Percentiles rank a stretch among this genome's conserved stretches.
Conservation (phyloP, 768 basidiomycete genomes). For the Zangia roseola region DNA sequence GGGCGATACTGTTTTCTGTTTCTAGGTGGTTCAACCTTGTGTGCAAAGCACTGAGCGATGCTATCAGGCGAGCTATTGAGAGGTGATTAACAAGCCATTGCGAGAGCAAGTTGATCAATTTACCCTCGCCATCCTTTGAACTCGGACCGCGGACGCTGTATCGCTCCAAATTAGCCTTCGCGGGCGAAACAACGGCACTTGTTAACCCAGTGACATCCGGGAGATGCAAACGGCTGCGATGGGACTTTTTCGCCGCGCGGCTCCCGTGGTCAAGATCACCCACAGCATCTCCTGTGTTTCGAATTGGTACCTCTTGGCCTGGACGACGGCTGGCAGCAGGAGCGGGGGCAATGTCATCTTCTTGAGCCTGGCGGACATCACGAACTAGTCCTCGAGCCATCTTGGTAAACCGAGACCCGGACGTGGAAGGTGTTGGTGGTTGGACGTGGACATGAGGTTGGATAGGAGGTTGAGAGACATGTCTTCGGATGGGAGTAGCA, state of each 20-base stretch:
- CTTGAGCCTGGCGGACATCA: slow-evolving; percentile 50
- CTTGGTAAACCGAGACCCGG: slow-evolving; percentile 57
- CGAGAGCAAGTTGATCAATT: slow-evolving; percentile 7
- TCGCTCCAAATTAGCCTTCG: slow-evolving; percentile 53
- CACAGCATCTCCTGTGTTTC: slow-evolving; percentile 13
- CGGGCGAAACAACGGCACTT: slow-evolving; percentile 72
- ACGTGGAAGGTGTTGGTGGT: slow-evolving; percentile 59
- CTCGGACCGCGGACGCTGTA: slow-evolving; percentile 46
- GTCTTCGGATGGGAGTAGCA: slow-evolving; percentile 26
- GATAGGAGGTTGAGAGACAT: slow-evolving; percentile 17
- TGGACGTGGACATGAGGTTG: slow-evolving; percentile 55
- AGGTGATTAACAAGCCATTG: neutral
- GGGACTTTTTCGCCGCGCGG: slow-evolving; percentile 21
- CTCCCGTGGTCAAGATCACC: slow-evolving; percentile 8
- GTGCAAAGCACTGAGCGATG: slow-evolving; percentile 63
- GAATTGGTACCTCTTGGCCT: slow-evolving; percentile 30
- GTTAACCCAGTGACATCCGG: slow-evolving; percentile 87
- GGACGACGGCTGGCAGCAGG: slow-evolving; percentile 2
- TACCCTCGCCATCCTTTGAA: slow-evolving; percentile 67
- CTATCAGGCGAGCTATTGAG: slow-evolving; percentile 54
- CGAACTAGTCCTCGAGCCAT: slow-evolving; percentile 55
- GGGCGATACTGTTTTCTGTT: slow-evolving; percentile 77
- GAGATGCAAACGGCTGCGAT: slow-evolving; percentile 50
- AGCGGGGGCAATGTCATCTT: slow-evolving; percentile 10
- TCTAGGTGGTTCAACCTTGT: slow-evolving; percentile 71